Conservation (phyloP, 495 filamentous ascomycete species). For the Aspergillus conjunctus region DNA sequence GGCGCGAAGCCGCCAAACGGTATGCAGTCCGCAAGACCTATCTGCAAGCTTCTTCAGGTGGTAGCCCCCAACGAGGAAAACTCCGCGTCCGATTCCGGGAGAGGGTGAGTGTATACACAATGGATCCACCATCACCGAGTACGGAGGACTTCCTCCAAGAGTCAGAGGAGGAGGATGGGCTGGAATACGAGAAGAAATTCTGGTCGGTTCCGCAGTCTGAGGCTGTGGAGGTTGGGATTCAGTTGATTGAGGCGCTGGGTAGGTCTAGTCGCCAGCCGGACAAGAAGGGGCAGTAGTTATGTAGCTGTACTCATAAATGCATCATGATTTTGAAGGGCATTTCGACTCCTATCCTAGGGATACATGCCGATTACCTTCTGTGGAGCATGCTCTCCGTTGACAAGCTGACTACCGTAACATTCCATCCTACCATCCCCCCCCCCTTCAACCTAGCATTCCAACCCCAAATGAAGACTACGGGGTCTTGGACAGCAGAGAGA, state of each 20-base stretch:
- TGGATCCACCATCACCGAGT: constrained; percentile 13
- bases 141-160: constrained; percentile 28
- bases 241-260: constrained; percentile 41
- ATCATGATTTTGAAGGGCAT: constrained; percentile 8
- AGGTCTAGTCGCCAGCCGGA: background rate
- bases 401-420: too few species aligned
- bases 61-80: constrained; percentile 26
- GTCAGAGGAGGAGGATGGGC: constrained; percentile 29
- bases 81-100: constrained; percentile 45
- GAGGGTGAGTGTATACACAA: constrained; percentile 39
- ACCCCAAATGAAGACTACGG: too few species aligned
- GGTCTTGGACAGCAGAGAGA: too few species aligned
- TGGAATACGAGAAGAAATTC: constrained; percentile 37
- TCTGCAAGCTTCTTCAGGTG: constrained; percentile 45
- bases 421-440: too few species aligned
- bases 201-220: constrained; percentile 34
- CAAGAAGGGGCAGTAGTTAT: background rate
- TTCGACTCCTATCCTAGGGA: constrained; percentile 14
- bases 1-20: constrained; percentile 71
- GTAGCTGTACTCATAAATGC: background rate
- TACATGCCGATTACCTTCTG: constrained; percentile 10
- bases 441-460: too few species aligned
- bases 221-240: constrained; percentile 39
- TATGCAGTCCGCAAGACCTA: constrained; percentile 71
- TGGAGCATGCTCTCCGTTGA: background rate